Conservation (phyloP, 176 grass and related monocot genomes). For the Areca catechu region DNA sequence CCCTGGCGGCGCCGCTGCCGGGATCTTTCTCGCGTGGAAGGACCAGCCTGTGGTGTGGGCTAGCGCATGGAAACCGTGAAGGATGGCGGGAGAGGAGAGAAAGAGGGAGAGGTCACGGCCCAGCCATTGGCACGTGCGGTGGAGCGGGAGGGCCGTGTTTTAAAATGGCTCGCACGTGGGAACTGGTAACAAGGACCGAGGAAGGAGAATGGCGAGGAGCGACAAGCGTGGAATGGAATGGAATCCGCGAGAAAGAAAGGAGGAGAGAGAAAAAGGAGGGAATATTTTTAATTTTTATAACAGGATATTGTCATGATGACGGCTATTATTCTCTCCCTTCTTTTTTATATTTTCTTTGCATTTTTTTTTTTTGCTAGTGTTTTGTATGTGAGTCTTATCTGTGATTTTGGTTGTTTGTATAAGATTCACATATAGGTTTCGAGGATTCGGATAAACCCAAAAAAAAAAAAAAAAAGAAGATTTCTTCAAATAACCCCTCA, state of each 20-base stretch:
- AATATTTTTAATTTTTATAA: no score
- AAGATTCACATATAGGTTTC: not conserved
- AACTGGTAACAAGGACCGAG: no score
- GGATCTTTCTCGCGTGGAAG: constrained; percentile 85
- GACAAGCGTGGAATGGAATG: no score
- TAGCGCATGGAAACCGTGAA: constrained; percentile 75
- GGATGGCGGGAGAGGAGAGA: constrained; percentile 2
- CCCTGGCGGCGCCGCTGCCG: constrained; percentile 36
- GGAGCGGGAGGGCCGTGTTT: constrained; percentile 9
- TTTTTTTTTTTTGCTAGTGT: no score
- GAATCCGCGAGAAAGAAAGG: no score
- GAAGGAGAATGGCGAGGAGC: no score
- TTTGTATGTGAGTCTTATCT: constrained; percentile 6
- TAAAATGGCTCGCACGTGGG: constrained; percentile 9
- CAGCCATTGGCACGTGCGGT: constrained; percentile 8
- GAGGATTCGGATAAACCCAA: constrained; percentile 2
- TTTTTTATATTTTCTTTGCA: no score
- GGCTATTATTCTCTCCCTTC: no score
- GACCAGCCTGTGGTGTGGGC: constrained; percentile 95
- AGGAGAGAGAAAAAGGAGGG: no score
- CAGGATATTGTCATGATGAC: no score
- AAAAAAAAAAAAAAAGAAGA: no score
- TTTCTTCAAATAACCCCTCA: no score
- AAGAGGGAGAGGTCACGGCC: not conserved
- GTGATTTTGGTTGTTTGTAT: constrained; percentile 21